These are phyloP conservation scores for Kodamaea neixiangensis DNA, from an alignment of 805 yeast genomes.

Conservation along the genomic window DNA sequence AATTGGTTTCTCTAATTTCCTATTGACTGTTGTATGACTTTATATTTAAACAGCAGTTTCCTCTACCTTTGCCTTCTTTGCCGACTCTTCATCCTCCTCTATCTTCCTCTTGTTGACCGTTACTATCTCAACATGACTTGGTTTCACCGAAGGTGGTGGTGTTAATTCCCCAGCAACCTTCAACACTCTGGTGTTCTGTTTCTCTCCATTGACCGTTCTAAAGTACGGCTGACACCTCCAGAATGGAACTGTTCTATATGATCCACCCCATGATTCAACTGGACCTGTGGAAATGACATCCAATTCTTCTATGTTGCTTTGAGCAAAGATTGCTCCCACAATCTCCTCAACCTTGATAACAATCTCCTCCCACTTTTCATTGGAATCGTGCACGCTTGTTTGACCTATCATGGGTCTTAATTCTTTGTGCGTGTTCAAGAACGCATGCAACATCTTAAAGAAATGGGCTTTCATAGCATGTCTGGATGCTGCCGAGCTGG, in stretches of 20 bases:
- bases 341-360: conserved; percentile 67
- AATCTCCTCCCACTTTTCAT: conserved; percentile 47
- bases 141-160: conserved; percentile 9
- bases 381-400: conserved; percentile 39
- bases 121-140: neutral
- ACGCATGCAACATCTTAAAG: conserved; percentile 82
- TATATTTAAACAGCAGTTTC: neutral
- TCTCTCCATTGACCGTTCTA: conserved; percentile 80
- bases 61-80: conserved; percentile 2
- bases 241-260: conserved; percentile 79
- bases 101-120: conserved; percentile 3
- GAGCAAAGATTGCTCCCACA: conserved; percentile 57
- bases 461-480: conserved; percentile 90
- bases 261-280: conserved; percentile 72
- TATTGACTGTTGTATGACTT: no score
- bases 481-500: conserved; percentile 73
- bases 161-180: conserved; percentile 38
- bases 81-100: conserved; percentile 4
- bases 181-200: conserved; percentile 38
- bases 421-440: conserved; percentile 74
- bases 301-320: conserved; percentile 51
- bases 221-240: conserved; percentile 98
- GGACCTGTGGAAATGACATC: conserved; percentile 62
- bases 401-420: conserved; percentile 72
- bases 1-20: no score